Conservation (phyloP, 805 yeast genomes). For the Candida sithepensis region DNA sequence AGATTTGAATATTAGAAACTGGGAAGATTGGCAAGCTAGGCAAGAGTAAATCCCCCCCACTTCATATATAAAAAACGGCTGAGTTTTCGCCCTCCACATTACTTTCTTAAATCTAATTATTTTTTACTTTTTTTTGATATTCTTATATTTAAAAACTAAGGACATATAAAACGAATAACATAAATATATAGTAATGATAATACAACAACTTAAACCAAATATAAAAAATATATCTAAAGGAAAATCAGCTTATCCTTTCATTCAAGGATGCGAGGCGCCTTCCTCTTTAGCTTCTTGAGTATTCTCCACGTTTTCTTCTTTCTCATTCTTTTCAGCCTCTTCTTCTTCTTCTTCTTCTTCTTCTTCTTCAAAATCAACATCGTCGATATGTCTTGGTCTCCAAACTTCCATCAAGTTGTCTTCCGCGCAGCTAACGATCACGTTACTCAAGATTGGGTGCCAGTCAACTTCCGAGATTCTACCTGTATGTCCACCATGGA, state of each 20-base stretch:
- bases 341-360: slow-evolving; percentile 29
- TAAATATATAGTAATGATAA: no score
- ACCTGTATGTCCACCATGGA: slow-evolving; percentile 86
- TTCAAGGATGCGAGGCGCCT: no score
- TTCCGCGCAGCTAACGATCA: slow-evolving; percentile 67
- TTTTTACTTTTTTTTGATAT: no score
- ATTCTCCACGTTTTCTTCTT: neutral
- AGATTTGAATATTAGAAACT: slow-evolving; percentile 35
- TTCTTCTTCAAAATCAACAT: slow-evolving; percentile 36
- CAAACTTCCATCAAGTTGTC: slow-evolving; percentile 75
- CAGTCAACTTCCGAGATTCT: slow-evolving; percentile 64
- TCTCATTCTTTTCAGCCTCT: slow-evolving; percentile 29
- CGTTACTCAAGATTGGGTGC: slow-evolving; percentile 56
- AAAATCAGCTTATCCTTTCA: no score
- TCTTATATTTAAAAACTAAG: no score
- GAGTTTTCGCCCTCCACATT: no score
- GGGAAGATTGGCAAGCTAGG: slow-evolving; percentile 27
- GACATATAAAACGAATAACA: no score
- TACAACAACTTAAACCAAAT: neutral
- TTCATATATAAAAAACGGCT: no score
- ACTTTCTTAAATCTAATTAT: no score
- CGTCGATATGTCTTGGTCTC: slow-evolving; percentile 55
- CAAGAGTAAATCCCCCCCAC: neutral
- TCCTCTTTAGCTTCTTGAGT: no score
- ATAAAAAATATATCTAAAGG: neutral